Base-by-base conservation (phyloP, 129 eudicot species). In the Flaveria brownii region DNA sequence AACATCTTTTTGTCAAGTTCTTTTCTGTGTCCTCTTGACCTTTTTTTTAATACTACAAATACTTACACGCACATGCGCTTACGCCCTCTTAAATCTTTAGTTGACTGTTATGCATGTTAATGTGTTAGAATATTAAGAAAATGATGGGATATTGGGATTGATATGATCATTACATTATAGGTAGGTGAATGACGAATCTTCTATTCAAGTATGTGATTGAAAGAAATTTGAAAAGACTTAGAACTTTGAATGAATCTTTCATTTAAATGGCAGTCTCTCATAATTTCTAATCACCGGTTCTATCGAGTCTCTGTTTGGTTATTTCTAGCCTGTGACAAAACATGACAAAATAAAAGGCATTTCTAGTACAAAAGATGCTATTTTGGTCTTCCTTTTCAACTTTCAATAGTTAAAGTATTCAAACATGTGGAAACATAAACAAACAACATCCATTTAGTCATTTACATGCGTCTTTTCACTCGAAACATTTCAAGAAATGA, bases 281-380 rank as follows among this genome's bases (percentile, higher is more conserved):
- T 50, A 20, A 49, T 70, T 43, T 70, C 74, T 18, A n/a, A 39
- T 68, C 54, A 68, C 54, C 6, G 9, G 30, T 68, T 1, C 54
- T 17, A 18, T 33, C 54, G 22, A 25, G 25, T 47, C 6, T 16
- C 26, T 70, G 61, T 57, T 49, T 52, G 50, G 30, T 54, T 71
- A 51, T n/a, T 51, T 52, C 52, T 52, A 28, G 65, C 64, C 49
- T 18, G 47, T 2, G 30, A 71, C 49, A 52, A 49, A 52, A 52
- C 63, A 51, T 54, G 28, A 71, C 76, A 71, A 71, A 30, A n/a
- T n/a, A 54, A 2, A 25, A 45, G 33, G 42, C 74, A 25, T 49
- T 25, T 14, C 39, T 49, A 15, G 57, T 23, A 15, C 60, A 2
- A 23, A 70, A 69, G 47, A 70, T 6, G 42, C 10, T 41, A 13